These are phyloP conservation scores for Globisporangium yorkense DNA, from an alignment of 352 stramenopile species.

Conservation along the genomic window DNA sequence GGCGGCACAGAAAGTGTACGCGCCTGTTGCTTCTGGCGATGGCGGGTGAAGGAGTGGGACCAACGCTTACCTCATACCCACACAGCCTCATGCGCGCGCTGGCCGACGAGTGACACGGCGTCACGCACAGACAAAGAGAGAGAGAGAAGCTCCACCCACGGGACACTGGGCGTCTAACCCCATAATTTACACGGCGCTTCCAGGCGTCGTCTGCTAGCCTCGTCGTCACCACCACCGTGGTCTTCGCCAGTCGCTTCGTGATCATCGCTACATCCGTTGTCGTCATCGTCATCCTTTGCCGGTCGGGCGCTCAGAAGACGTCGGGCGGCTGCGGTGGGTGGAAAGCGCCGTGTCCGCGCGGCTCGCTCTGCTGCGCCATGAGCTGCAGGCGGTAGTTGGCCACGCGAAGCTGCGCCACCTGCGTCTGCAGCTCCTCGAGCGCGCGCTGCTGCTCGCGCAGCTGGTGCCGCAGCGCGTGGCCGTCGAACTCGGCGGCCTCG, in stretches of 20 bases:
- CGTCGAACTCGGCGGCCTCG: slow-evolving; percentile 46
- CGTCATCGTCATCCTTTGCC: neutral
- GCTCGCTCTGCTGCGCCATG: slow-evolving; percentile 63
- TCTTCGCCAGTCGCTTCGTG: too few species aligned
- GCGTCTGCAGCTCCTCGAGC: slow-evolving; percentile 59
- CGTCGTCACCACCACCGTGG: too few species aligned
- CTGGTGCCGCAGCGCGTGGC: slow-evolving; percentile 43
- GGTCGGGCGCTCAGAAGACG: slow-evolving; percentile 36
- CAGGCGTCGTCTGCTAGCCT: neutral
- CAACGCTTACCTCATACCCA: neutral
- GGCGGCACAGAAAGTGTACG: slow-evolving; percentile 35
- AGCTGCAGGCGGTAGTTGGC: slow-evolving; percentile 71
- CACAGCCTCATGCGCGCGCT: slow-evolving; percentile 4
- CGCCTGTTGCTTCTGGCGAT: neutral
- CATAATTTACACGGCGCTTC: neutral
- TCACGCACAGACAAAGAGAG: neutral
- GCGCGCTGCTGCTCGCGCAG: slow-evolving; percentile 53
- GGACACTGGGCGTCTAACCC: neutral
- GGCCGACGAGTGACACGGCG: neutral
- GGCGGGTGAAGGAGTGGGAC: neutral
- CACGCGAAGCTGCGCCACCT: slow-evolving; percentile 62
- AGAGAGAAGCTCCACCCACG: too few species aligned
- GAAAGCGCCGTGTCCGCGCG: slow-evolving; percentile 32
- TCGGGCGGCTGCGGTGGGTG: slow-evolving; percentile 58
- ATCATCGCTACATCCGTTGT: neutral